Base-by-base conservation (phyloP, 192 early-diverging fungal species). In the Coemansia sp. region DNA sequence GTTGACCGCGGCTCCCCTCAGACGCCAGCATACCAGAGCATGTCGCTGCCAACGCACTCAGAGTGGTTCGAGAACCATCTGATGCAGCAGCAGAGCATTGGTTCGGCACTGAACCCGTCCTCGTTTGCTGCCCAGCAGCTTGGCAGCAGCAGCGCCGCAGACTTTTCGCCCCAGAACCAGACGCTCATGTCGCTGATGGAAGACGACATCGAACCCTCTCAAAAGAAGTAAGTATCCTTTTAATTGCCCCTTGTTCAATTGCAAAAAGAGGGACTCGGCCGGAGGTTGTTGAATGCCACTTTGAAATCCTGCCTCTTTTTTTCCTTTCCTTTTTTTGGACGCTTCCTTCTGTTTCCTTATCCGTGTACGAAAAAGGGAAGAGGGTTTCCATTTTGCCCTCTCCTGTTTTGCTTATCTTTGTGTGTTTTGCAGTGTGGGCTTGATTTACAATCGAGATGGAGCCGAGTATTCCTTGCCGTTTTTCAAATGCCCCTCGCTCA, bases 21-120 rank as follows among this genome's bases (percentile, higher is more conserved):
- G 22, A 75, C 73, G 52, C 83, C 80, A 13, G 63, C 49, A 34
- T 86, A 83, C 71, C 85, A 86, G 62, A 86, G 85, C 71, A 86
- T 86, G 83, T 86, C 85, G 53, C 80, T 86, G 71, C 85, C 85
- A 1, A 72, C 65, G 6, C 75, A 83, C 65, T 69, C 69, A 17
- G 82, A 84, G 55, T 83, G 83, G 83, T 78, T 86, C 35, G 73
- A 76, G 34, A 72, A 58, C 69, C 72, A 66, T 34, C 70, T 84
- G 66, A 79, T 77, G 60, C 80, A 82, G 69, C 83, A 86, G 55
- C 79, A 84, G 46, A 83, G 70, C 57, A 74, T 74, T 58, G 83
- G 81, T 36, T 83, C 81, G 54, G 83, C 83, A 53, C 82, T 84
- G 71, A 83, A 83, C 67, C 71, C 76, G 20, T 80, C 79, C 66